Evolutionary conservation across 208 protist genomes (phyloP), one percentile per base, ranked within the genome.

Genomic region (Crithidia bombi): DNA sequence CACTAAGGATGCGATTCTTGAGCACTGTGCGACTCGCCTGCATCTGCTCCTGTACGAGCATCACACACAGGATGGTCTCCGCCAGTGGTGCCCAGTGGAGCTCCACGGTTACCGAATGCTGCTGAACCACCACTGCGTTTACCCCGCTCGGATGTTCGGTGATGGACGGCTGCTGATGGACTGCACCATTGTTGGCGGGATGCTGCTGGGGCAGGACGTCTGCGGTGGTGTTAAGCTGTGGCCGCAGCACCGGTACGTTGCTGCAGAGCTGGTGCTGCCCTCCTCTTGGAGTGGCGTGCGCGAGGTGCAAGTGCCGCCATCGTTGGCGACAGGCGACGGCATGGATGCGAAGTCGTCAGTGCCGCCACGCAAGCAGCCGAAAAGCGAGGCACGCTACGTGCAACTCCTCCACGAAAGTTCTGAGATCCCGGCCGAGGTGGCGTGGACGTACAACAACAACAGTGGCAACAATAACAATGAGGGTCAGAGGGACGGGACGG

Each of bases 61-160:
- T 47, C 64, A 87, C 44, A 78, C 75, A 23, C 73, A 80, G 23
- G 47, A 64, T 25, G 50, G 54, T 28, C 25, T 72, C 12, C 74
- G 75, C 17, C 69, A 90, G 32, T 92, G 84, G 76, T 93, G 81
- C 56, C 83, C 82, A 28, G 84, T 93, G 3, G 78, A 87, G 44
- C 51, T 96, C 19, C 66, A 94, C 69, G 86, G 85, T 26, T 75
- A 79, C 17, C 72, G 71, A 32, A 82, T 93, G 69, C 82, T 93
- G 56, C 67, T 96, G 19, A 86, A 93, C 57, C 87, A 94, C 57
- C 86, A 94, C 63, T 91, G 82, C 73, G 30, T 96, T 25, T 94
- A 93, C 70, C 88, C 89, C 5, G 49, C 47, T 9, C 62, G 66
- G 36, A 86, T 88, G 72, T 94, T 91, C 59, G 91, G 91, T 7